phyloP scores from a whole-genome alignment of 352 stramenopile species.

The Phytophthora syringae region DNA sequence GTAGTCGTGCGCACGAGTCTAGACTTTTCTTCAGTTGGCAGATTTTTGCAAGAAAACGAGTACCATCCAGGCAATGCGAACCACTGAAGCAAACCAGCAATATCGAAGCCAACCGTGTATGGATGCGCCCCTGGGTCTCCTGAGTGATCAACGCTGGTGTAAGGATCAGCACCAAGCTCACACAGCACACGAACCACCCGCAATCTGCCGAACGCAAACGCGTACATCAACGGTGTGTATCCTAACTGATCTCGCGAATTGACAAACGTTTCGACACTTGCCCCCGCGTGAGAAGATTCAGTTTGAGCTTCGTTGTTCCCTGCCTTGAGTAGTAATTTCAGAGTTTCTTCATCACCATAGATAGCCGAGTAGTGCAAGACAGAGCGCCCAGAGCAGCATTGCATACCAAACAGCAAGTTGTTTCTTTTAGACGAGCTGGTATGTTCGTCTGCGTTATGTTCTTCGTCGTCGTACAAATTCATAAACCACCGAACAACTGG shows the following conservation, averaged over 20 bases:
- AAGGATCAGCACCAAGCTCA: constrained; percentile 40
- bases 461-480: constrained; percentile 33
- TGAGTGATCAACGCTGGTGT: constrained; percentile 51
- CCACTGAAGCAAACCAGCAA: constrained; percentile 53
- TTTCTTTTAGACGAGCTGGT: background rate
- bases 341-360: constrained; percentile 46
- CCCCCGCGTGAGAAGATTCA: background rate
- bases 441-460: background rate
- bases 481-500: constrained; percentile 61
- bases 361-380: constrained; percentile 61
- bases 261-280: constrained; percentile 10
- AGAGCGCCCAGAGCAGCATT: constrained; percentile 37
- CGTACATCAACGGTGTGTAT: constrained; percentile 64
- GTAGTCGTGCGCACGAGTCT: constrained; percentile 28
- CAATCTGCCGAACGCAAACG: constrained; percentile 57
- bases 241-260: constrained; percentile 45
- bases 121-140: constrained; percentile 49
- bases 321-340: constrained; percentile 20
- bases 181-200: constrained; percentile 37
- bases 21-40: constrained; percentile 35
- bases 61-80: constrained; percentile 74
- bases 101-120: constrained; percentile 54
- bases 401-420: constrained; percentile 5
- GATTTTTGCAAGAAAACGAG: constrained; percentile 34
- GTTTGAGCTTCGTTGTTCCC: background rate